Evolutionary conservation across 352 stramenopile genomes (phyloP), one percentile per base, ranked within the genome.

Genomic region (Pythium monospermum): DNA sequence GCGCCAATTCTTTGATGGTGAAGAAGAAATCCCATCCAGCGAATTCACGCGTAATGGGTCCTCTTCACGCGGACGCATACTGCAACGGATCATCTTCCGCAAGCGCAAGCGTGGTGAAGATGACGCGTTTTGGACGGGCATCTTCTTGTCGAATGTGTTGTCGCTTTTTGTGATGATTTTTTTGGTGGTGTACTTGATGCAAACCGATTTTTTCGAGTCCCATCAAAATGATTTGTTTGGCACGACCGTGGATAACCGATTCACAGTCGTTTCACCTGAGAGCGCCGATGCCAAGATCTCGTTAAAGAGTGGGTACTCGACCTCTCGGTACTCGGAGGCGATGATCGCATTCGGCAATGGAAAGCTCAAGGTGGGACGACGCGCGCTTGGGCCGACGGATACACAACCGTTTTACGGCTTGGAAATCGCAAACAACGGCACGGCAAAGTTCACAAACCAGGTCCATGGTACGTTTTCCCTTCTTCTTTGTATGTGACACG

Each of bases 211-310:
- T 64, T 93, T 93, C 30, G 72, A 72, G 53, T 79, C 71, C 8
- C 79, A 93, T 53, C 83, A 91, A 54, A 84, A 64, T 27, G 80
- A 93, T 25, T 43, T 93, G n/a, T 80, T 93, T 30, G 80, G 79
- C 18, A 85, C 78, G 28, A 91, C 75, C 0, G 76, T 93, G 42
- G 83, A 93, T 45, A 85, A 91, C 25, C 66, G 77, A 13, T 93
- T 91, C 38, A 90, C 79, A 6, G 79, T 91, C 23, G 76, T 93
- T 22, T 82, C 83, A 27, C 59, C 80, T 18, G 65, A 90, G 40
- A 73, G 80, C 27, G 36, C 61, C 4, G 54, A 64, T 22, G 78
- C 82, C 49, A 74, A 85, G 63, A 91, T 91, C 44, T 76, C 79
- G 50, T 62, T 91, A 31, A 93, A 93, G 53, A 93, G 73, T 48